Base-by-base conservation (phyloP, 78 protist species). In the Diacronema lutheri region DNA sequence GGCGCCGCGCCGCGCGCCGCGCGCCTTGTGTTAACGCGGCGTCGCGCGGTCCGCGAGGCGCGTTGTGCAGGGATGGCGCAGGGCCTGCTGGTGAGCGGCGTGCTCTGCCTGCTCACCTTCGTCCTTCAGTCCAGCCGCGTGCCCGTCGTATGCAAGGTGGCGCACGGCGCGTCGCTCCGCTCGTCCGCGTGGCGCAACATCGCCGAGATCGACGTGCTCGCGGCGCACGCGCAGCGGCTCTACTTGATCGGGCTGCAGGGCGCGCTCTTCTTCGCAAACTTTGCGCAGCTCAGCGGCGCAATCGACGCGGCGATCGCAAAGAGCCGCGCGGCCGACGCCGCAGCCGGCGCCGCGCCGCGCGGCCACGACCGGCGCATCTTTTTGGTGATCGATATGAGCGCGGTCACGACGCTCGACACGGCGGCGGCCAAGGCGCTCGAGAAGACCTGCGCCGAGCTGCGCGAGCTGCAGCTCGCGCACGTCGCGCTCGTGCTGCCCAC, bases 231-330 rank as follows among this genome's bases (percentile, higher is more conserved):
- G 38, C 38, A 2, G 73, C n/a, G 73, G 73, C 2, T 66, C 16
- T 7, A 44, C 73, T 38, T 66, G 38, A 21, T 19, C 33, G 37
- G 4, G 41, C 26, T 14, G 35, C 38, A 29, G 23, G 73, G 73
- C 38, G 4, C 73, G 73, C 73, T 66, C 41, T 66, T 66, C 40
- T 66, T 66, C 73, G 73, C 38, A 3, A 66, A 66, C 73, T 66
- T 66, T 10, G 6, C 40, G 41, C 38, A 66, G 73, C 37, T 26
- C 73, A 11, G 29, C 40, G 44, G n/a, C 38, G 40, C 26, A 9
- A 19, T 66, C 25, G 5, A n/a, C n/a, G n/a, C n/a, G n/a, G n/a
- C n/a, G n/a, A n/a, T n/a, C n/a, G n/a, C n/a, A n/a, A n/a, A n/a
- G n/a, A n/a, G n/a, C n/a, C n/a, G n/a, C n/a, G n/a, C n/a, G n/a